phyloP scores from a whole-genome alignment of 208 protist species.

The Cochliopodium minus region DNA sequence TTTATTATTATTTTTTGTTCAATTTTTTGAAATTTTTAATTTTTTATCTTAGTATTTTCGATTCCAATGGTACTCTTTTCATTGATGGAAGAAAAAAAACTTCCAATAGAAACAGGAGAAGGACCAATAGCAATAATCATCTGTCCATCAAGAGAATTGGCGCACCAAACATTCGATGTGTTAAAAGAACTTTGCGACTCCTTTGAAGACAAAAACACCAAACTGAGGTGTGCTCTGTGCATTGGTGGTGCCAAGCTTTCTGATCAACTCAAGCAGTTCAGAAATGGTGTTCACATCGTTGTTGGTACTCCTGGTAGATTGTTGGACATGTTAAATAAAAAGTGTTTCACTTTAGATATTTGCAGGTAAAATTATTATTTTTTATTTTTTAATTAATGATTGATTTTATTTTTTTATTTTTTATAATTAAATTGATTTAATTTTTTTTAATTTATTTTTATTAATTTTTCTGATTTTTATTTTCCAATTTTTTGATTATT shows the following conservation, averaged over 20 bases:
- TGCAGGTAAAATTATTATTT: too few species aligned
- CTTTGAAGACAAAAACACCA: slow-evolving; percentile 9
- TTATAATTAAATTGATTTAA: too few species aligned
- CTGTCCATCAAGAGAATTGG: slow-evolving; percentile 55
- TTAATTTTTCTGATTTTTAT: too few species aligned
- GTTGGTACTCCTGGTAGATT: slow-evolving; percentile 64
- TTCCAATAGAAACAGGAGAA: slow-evolving; percentile 45
- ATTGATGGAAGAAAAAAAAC: slow-evolving; percentile 43
- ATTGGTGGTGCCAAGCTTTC: slow-evolving; percentile 54
- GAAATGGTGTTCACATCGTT: slow-evolving; percentile 49
- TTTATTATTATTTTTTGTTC: too few species aligned
- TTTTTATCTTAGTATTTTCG: too few species aligned
- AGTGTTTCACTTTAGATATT: slow-evolving; percentile 39
- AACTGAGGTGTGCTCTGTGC: slow-evolving; percentile 30
- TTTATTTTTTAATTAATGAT: too few species aligned
- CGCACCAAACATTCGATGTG: slow-evolving; percentile 48
- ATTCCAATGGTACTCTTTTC: slow-evolving; percentile 50
- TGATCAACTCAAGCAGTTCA: slow-evolving; percentile 35
- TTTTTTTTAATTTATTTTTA: too few species aligned
- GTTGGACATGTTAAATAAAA: slow-evolving; percentile 51
- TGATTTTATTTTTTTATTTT: too few species aligned
- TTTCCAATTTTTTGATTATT: too few species aligned
- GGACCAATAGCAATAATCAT: slow-evolving; percentile 55
- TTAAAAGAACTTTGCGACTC: slow-evolving; percentile 15
- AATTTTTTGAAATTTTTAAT: too few species aligned